phyloP scores from a whole-genome alignment of 2,329 filamentous ascomycete species.

The Didymosphaeria variabile region DNA sequence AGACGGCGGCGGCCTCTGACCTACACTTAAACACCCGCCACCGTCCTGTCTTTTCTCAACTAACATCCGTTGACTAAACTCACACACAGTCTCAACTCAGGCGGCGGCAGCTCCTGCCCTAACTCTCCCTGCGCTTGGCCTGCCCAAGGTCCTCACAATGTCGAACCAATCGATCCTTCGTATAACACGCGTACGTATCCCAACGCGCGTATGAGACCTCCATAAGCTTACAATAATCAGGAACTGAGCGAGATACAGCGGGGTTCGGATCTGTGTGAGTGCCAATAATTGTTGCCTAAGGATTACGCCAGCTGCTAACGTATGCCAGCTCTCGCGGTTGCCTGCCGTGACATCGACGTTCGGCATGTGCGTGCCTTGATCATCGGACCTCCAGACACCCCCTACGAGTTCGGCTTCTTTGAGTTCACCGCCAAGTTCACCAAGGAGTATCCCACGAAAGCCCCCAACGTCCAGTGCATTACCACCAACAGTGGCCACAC shows the following conservation, averaged over 20 bases:
- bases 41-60: neutral
- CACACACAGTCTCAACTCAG: neutral
- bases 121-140: neutral
- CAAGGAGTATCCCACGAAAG: conserved; percentile 81
- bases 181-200: conserved; percentile 75
- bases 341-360: conserved; percentile 87
- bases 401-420: conserved; percentile 97
- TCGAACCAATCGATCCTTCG: conserved; percentile 88
- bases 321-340: conserved; percentile 78
- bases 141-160: conserved; percentile 57
- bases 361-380: conserved; percentile 88
- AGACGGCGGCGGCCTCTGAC: conserved; percentile 17
- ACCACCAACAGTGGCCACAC: conserved; percentile 91
- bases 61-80: neutral
- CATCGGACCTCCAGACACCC: conserved; percentile 90
- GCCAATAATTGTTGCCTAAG: conserved; percentile 17
- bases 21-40: conserved; percentile 12
- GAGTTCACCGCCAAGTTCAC: conserved; percentile 85
- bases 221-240: conserved; percentile 55
- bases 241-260: conserved; percentile 88
- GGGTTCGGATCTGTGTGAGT: conserved; percentile 81
- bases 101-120: neutral
- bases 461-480: conserved; percentile 69
- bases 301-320: conserved; percentile 22
- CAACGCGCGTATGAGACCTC: conserved; percentile 9